Evolutionary conservation across 257 asterid genomes (phyloP), one percentile per base, ranked within the genome.

Genomic region (Primulina huaijiensis): DNA sequence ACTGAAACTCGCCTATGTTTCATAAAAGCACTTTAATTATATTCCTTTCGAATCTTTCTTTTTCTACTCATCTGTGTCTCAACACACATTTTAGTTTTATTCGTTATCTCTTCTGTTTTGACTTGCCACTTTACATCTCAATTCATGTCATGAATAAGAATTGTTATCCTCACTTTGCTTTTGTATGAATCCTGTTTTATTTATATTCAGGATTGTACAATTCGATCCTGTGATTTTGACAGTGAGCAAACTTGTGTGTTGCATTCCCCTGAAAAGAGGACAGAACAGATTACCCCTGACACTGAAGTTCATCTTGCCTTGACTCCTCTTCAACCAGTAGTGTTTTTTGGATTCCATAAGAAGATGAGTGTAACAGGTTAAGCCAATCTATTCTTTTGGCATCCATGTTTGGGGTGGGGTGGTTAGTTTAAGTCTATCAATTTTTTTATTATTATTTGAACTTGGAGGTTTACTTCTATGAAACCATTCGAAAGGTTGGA

Each of bases 331-430:
- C 97, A 82, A 85, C 95, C 99, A 74, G 92, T 94, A 65, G 99
- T 94, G 61, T 94, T 91, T 83, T 94, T 94, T 64, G 96, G 99
- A 73, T 91, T 94, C 83, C 97, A 94, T 78, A 86, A 85, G 83
- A 89, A 93, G 90, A 88, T 94, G 97, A 94, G 99, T 76, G 99
- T 94, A 25, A 91, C 97, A 94, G 99, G 99, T 85, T 64, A 65
- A 12, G 69, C 74, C 62, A 27, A 57, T 73, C 66, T 68, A 27
- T 21, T 82, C 20, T 56, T 59, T 33, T 73, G 56, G 20, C 19
- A 16, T 46, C 56, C 56, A 46, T 46, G 20, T 46, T 16, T 46
- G 20, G 56, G 19, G 56, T 46, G 7, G 20, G 56, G 43, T 5
- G 56, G 53, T 43, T 11, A 12, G 53, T n/a, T 43, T 43, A 43